Percentiles rank a stretch among this genome's conserved stretches.
Conservation (phyloP, 148 eudicot species). For the Silene latifolia region DNA sequence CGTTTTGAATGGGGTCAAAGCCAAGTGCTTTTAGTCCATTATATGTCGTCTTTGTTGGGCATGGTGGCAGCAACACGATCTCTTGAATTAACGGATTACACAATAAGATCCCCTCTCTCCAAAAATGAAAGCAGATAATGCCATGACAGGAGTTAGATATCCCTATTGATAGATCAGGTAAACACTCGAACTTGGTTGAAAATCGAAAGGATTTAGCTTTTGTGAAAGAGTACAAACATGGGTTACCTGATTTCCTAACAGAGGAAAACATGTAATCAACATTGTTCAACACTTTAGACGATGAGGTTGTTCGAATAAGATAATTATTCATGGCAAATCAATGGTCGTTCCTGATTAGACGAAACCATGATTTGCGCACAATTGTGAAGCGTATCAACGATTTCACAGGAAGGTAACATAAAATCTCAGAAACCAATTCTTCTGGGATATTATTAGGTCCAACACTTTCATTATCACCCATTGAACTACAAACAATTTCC, state of each 20-base stretch:
- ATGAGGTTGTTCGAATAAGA: neutral
- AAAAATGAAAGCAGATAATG: neutral
- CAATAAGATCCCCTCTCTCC: neutral
- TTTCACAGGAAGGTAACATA: too few species aligned
- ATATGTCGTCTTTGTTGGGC: too few species aligned
- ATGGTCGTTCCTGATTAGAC: neutral
- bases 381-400: too few species aligned
- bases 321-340: neutral
- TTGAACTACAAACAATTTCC: too few species aligned
- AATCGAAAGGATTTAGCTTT: neutral
- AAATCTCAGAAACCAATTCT: too few species aligned
- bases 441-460: too few species aligned
- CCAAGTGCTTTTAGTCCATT: neutral
- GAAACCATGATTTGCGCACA: slow-evolving; percentile 5
- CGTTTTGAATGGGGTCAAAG: neutral
- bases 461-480: too few species aligned
- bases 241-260: too few species aligned
- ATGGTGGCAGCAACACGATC: neutral
- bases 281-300: neutral
- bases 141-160: slow-evolving; percentile 9
- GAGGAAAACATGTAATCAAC: neutral
- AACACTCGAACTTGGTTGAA: neutral
- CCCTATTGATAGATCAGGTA: neutral
- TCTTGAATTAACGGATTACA: slow-evolving; percentile 15
- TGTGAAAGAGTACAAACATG: neutral